phyloP scores from a whole-genome alignment of 2,329 filamentous ascomycete species.

The Akanthomyces muscarius region DNA sequence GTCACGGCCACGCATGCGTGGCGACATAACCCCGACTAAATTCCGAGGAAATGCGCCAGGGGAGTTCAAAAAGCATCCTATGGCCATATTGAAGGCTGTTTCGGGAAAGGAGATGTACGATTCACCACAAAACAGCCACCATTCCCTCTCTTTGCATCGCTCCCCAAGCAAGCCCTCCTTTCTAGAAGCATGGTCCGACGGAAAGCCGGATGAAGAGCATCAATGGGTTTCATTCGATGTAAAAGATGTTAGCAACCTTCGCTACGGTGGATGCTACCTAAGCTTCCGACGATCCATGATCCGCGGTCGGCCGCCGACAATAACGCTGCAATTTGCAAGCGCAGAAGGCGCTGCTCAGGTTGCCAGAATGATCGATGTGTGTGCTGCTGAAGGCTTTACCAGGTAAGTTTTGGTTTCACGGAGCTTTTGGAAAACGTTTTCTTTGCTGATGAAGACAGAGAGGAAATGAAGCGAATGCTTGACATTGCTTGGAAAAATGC shows the following conservation, averaged over 20 bases:
- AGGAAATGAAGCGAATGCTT: conserved; percentile 4
- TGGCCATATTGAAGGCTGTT: conserved; percentile 8
- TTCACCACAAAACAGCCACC: not conserved
- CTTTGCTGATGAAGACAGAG: not conserved
- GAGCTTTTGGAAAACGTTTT: not conserved
- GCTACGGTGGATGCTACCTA: conserved; percentile 3
- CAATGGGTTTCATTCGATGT: conserved; percentile 6
- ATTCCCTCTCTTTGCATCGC: not conserved
- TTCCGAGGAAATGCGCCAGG: not conserved
- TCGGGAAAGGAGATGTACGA: conserved; percentile 2
- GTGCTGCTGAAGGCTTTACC: not conserved
- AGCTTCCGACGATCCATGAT: conserved; percentile 1
- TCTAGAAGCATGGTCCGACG: not conserved
- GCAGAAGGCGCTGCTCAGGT: not conserved
- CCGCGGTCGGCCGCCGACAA: not conserved
- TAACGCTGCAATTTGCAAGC: conserved; percentile 8
- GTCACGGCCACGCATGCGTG: not conserved
- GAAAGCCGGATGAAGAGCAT: not conserved
- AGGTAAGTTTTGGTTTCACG: not conserved
- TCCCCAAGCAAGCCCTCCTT: not conserved
- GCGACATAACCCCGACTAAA: conserved; percentile 1
- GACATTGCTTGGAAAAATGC: not conserved
- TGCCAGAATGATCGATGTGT: not conserved
- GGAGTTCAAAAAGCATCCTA: not conserved
- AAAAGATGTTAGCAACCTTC: not conserved